Evolutionary conservation across 208 protist genomes (phyloP).

Genomic region (Acanthamoeba sp.): DNA sequence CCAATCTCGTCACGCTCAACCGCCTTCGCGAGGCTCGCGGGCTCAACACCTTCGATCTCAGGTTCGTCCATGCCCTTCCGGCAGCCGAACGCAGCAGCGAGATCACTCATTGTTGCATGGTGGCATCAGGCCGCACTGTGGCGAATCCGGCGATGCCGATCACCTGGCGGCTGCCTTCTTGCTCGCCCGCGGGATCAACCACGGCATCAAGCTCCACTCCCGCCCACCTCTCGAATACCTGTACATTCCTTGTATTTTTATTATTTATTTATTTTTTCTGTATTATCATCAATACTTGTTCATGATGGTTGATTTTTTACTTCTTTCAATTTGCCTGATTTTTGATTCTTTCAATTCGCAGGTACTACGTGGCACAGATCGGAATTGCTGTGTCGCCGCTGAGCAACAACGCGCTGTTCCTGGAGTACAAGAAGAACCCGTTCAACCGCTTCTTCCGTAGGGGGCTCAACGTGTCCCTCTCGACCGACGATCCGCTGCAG

Average conservation of each 20-base stretch:
- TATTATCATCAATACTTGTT: too few relatives aligned
- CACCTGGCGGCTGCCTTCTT: slow-evolving; percentile 96
- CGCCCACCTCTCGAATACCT: slow-evolving; percentile 98
- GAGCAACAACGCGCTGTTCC: slow-evolving; percentile 99
- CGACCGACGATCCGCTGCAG: slow-evolving; percentile 97
- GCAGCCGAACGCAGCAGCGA: too few relatives aligned
- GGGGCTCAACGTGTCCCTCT: slow-evolving; percentile 98
- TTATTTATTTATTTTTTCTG: too few relatives aligned
- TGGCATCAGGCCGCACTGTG: slow-evolving; percentile 98
- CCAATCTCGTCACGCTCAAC: slow-evolving; percentile 98
- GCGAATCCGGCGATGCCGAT: slow-evolving; percentile 94
- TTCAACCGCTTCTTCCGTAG: slow-evolving; percentile 97
- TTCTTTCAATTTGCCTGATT: too few relatives aligned
- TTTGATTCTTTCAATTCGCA: too few relatives aligned
- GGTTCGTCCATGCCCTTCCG: not conserved
- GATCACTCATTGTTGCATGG: slow-evolving; percentile 74
- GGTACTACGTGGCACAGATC: slow-evolving; percentile 97
- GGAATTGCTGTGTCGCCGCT: slow-evolving; percentile 99
- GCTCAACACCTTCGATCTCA: slow-evolving; percentile 79
- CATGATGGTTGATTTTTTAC: too few relatives aligned
- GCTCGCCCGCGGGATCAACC: slow-evolving; percentile 96
- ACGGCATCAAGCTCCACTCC: slow-evolving; percentile 97
- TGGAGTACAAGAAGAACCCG: slow-evolving; percentile 97
- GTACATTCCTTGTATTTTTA: too few relatives aligned
- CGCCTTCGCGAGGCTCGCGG: slow-evolving; percentile 91